Evolutionary conservation across 306 rosid genomes (phyloP).

Genomic region (Cyamopsis tetragonoloba): DNA sequence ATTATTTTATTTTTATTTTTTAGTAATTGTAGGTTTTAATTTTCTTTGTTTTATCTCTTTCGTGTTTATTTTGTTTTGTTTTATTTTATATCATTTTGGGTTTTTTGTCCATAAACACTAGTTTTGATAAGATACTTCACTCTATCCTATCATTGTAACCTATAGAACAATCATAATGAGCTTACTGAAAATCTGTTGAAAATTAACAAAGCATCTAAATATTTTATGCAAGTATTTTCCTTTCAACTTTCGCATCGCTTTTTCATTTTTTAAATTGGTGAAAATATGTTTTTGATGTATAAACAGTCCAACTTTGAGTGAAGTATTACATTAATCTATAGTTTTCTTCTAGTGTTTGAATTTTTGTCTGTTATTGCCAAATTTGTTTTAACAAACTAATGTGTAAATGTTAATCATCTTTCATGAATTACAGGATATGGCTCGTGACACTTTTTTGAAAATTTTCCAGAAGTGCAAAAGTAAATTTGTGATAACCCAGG

Average conservation of each 20-base stretch:
- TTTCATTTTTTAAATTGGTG: neutral
- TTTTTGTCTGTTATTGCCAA: too few relatives aligned
- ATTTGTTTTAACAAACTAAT: too few relatives aligned
- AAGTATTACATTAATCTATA: too few relatives aligned
- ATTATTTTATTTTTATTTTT: too few relatives aligned
- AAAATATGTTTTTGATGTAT: too few relatives aligned
- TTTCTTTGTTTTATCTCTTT: too few relatives aligned
- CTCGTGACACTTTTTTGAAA: conserved; percentile 92
- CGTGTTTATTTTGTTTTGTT: too few relatives aligned
- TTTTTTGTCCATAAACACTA: neutral
- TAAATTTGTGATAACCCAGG: conserved; percentile 92
- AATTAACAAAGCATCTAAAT: neutral
- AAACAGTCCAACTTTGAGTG: too few relatives aligned
- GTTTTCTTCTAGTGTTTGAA: too few relatives aligned
- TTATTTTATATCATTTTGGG: too few relatives aligned
- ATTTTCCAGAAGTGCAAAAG: conserved; percentile 97
- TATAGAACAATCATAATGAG: neutral
- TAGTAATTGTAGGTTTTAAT: too few relatives aligned
- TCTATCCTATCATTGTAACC: neutral
- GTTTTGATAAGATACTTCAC: neutral
- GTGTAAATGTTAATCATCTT: neutral
- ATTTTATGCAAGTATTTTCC: neutral
- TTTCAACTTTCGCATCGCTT: neutral
- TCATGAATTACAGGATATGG: conserved; percentile 79
- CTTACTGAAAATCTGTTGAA: neutral